Percentiles rank a stretch among this genome's conserved stretches.
Evolutionary conservation across 306 rosid genomes (phyloP).

Genomic region (Canavalia gladiata): DNA sequence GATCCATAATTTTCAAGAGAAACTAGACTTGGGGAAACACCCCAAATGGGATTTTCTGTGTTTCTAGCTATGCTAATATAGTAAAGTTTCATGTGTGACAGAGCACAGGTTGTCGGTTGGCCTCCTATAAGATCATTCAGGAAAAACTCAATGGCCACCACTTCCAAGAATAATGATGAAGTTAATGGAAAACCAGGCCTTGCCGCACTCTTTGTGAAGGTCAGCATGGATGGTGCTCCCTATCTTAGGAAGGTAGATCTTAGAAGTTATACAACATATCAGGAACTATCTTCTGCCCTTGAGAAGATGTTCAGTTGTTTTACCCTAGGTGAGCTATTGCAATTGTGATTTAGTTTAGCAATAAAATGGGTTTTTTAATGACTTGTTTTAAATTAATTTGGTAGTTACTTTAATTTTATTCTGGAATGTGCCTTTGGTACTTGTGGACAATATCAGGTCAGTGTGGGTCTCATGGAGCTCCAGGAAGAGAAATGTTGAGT

Average conservation of each 20-base stretch:
- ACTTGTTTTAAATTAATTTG: not conserved
- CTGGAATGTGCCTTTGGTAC: slow-evolving; percentile 20
- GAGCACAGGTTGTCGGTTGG: slow-evolving; percentile 99
- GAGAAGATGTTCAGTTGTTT: slow-evolving; percentile 99
- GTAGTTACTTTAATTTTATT: slow-evolving; percentile 1
- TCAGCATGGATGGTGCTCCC: slow-evolving; percentile 99
- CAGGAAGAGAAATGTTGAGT: slow-evolving; percentile 77
- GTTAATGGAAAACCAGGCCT: slow-evolving; percentile 91
- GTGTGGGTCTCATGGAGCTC: slow-evolving; percentile 87
- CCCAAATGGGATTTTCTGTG: not conserved
- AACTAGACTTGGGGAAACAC: not conserved
- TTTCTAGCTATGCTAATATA: slow-evolving; percentile 13
- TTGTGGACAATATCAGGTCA: slow-evolving; percentile 69
- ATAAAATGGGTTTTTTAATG: not conserved
- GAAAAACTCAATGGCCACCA: slow-evolving; percentile 79
- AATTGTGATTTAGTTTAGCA: slow-evolving; percentile 16
- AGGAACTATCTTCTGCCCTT: slow-evolving; percentile 90
- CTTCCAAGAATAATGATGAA: slow-evolving; percentile 86
- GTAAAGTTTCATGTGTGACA: slow-evolving; percentile 48
- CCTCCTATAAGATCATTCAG: slow-evolving; percentile 94
- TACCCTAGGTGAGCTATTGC: slow-evolving; percentile 71
- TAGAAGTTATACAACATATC: slow-evolving; percentile 79
- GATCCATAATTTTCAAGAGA: slow-evolving; percentile 4
- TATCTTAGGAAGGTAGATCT: slow-evolving; percentile 96
- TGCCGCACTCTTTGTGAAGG: slow-evolving; percentile 87